Percentiles rank a stretch among this genome's conserved stretches.
These are phyloP conservation scores for Fusarium cyanostomum DNA, from an alignment of 2,329 filamentous ascomycete species.

Conservation along the genomic window DNA sequence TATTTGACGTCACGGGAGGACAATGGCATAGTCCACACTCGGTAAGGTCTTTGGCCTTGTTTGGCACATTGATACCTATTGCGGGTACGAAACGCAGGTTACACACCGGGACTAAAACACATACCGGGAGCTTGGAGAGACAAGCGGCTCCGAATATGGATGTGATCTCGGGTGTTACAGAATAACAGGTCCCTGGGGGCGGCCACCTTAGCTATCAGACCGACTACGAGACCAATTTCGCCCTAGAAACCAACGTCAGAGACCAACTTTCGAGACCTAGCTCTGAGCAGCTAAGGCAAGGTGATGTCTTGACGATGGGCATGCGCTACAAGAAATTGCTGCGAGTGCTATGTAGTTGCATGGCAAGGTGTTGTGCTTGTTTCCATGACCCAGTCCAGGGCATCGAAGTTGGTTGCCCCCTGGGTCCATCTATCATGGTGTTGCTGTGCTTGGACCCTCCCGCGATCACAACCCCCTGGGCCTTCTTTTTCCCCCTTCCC, in stretches of 20 bases:
- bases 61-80: slow-evolving; percentile 2
- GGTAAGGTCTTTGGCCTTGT: neutral
- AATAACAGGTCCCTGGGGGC: slow-evolving; percentile 10
- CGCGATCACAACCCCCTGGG: slow-evolving; percentile 1
- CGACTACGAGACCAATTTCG: slow-evolving; percentile 2
- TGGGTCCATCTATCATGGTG: slow-evolving; percentile 17
- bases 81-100: slow-evolving; percentile 13
- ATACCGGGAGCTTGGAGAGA: slow-evolving; percentile 36
- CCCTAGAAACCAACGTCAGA: slow-evolving; percentile 30
- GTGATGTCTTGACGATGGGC: slow-evolving; percentile 3
- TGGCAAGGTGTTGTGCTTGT: slow-evolving; percentile 9
- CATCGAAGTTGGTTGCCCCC: slow-evolving; percentile 24
- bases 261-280: slow-evolving; percentile 19
- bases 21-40: slow-evolving; percentile 1
- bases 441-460: slow-evolving; percentile 9
- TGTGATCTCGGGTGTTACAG: slow-evolving; percentile 20
- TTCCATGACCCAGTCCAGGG: neutral
- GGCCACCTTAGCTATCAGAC: slow-evolving; percentile 3
- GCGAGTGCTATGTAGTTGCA: slow-evolving; percentile 18
- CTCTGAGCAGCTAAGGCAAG: slow-evolving; percentile 6
- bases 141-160: slow-evolving; percentile 22
- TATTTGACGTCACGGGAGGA: neutral
- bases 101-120: slow-evolving; percentile 17
- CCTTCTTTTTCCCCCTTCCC: neutral
- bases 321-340: slow-evolving; percentile 4